A percentile compares a stretch with the other conserved stretches of the same genome.
Evolutionary conservation across 2,329 filamentous ascomycete species (phyloP).

Genomic region (Diaporthe humulicola): DNA sequence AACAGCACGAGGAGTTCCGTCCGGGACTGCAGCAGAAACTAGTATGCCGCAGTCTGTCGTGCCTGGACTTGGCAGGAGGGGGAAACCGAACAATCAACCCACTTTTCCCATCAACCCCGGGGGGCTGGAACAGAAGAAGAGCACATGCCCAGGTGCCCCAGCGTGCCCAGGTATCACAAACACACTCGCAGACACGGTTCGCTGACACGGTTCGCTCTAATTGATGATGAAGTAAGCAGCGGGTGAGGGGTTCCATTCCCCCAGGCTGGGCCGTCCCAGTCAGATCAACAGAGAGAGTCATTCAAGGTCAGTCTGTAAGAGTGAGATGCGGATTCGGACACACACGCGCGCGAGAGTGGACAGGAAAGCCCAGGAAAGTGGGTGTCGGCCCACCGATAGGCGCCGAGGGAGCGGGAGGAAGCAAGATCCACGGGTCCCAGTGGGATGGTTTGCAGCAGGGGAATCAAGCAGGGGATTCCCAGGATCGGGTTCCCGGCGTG

Average conservation of each 20-base stretch:
- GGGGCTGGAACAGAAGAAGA: neutral
- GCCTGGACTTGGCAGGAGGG: conserved; percentile 30
- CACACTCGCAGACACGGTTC: neutral
- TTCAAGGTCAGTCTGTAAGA: neutral
- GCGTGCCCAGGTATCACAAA: neutral
- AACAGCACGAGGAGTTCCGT: neutral
- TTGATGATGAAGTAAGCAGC: neutral
- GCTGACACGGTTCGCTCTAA: neutral
- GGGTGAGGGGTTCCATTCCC: neutral
- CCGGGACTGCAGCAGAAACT: conserved; percentile 3
- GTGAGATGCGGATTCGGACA: neutral
- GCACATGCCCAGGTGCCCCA: no score
- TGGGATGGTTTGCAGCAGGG: conserved; percentile 34
- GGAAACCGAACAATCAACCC: conserved; percentile 15
- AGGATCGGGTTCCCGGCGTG: conserved; percentile 30
- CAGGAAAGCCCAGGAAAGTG: neutral
- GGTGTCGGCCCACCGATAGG: conserved; percentile 23
- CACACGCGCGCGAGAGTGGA: neutral
- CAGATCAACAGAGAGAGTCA: neutral
- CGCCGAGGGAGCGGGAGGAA: conserved; percentile 24
- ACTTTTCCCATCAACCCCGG: conserved; percentile 17
- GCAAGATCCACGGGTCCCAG: conserved; percentile 33
- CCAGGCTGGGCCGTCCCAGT: neutral
- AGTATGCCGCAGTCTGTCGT: conserved; percentile 22
- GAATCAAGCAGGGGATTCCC: conserved; percentile 29